Evolutionary conservation across 805 yeast species (phyloP).

Genomic region (Scheffersomyces ergatensis): DNA sequence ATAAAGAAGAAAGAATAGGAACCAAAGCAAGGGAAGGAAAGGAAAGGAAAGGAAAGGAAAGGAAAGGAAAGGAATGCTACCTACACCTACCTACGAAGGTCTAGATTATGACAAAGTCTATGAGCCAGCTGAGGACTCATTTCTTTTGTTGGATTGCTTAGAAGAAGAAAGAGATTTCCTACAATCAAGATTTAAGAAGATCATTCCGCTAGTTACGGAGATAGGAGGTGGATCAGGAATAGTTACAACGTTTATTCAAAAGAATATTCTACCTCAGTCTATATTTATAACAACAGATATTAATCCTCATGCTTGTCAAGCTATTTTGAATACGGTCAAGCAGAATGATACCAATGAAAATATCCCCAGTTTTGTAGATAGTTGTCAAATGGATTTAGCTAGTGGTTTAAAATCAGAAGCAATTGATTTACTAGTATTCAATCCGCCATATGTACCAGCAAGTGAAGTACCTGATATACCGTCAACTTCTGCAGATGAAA

Average conservation of each 20-base stretch:
- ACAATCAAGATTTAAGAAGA: slow-evolving; percentile 9
- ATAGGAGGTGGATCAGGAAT: slow-evolving; percentile 94
- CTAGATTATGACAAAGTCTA: slow-evolving; percentile 74
- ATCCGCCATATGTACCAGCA: slow-evolving; percentile 97
- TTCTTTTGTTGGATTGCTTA: slow-evolving; percentile 74
- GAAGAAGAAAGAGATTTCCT: slow-evolving; percentile 55
- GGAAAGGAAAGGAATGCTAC: slow-evolving; percentile 50
- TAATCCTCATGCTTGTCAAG: slow-evolving; percentile 70
- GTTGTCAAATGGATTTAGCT: slow-evolving; percentile 57
- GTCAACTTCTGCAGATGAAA: slow-evolving; percentile 36
- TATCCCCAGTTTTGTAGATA: slow-evolving; percentile 14
- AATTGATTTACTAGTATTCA: slow-evolving; percentile 78
- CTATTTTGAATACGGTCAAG: slow-evolving; percentile 25
- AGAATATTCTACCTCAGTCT: slow-evolving; percentile 50
- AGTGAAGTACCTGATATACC: slow-evolving; percentile 68
- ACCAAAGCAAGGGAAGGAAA: too few species aligned
- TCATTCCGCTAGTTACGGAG: slow-evolving; percentile 64
- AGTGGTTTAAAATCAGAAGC: slow-evolving; percentile 40
- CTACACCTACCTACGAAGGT: slow-evolving; percentile 65
- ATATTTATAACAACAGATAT: slow-evolving; percentile 72
- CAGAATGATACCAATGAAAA: slow-evolving; percentile 12
- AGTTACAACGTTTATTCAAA: slow-evolving; percentile 72
- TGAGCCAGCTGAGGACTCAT: slow-evolving; percentile 95
- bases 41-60: not conserved
- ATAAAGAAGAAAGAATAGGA: too few species aligned